Conservation (phyloP, 805 yeast genomes). For the Saccharomyces eubayanus region DNA sequence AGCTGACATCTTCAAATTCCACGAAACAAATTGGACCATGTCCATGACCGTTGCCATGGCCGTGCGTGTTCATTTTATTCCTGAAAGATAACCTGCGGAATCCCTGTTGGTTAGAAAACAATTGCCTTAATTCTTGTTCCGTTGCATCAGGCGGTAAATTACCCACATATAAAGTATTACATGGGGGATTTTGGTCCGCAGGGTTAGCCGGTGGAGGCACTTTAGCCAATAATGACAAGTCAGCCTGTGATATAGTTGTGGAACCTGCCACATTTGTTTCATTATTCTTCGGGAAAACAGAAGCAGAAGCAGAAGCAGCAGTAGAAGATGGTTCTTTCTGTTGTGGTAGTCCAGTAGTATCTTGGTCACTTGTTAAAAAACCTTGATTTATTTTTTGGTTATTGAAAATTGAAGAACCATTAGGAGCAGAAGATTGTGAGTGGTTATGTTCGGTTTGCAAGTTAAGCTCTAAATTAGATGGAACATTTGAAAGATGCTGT, state of each 20-base stretch:
- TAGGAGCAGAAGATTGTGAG: not conserved
- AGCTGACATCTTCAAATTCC: conserved; percentile 87
- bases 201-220: conserved; percentile 92
- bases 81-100: conserved; percentile 85
- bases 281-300: not conserved
- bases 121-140: conserved; percentile 75
- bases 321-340: conserved; percentile 4
- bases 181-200: conserved; percentile 96
- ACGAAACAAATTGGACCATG: conserved; percentile 98
- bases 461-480: not conserved
- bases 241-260: conserved; percentile 35
- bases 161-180: conserved; percentile 91
- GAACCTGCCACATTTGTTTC: conserved; percentile 6
- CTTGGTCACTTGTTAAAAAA: not conserved
- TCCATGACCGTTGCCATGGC: conserved; percentile 34
- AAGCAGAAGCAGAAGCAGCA: conserved; percentile 11
- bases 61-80: conserved; percentile 43
- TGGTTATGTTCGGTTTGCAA: not conserved
- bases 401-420: not conserved
- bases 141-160: conserved; percentile 93
- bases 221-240: conserved; percentile 58
- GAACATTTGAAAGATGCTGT: not conserved
- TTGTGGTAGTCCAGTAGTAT: not conserved
- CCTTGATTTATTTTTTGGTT: not conserved
- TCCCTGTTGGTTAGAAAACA: conserved; percentile 81